Evolutionary conservation across 495 filamentous ascomycete genomes (phyloP), one percentile per base, ranked within the genome.

Genomic region (Penicillium paradoxum): DNA sequence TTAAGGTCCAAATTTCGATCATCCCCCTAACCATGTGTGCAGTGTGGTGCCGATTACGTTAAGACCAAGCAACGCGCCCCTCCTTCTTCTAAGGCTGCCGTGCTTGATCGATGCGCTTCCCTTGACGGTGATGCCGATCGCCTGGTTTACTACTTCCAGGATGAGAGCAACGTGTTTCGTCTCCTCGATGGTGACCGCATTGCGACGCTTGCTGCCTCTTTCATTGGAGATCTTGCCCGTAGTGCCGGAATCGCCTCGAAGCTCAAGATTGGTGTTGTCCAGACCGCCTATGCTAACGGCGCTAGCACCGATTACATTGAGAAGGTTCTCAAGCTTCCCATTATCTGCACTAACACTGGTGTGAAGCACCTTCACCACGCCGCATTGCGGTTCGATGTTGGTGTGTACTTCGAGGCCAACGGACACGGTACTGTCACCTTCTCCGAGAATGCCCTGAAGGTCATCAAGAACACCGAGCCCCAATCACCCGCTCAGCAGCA

Each of bases 321-420:
- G 51, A 85, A 93, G 63, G 85, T 87, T 51, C 81, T 98, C 22
- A 89, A 90, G 60, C 83, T 98, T 21, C 90, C 90, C 17, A 89
- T 93, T 18, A 83, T 92, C 49, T 97, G 89, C 79, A 97, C 93
- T 11, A 83, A 89, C 38, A 98, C 93, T 2, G 93, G 93, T 62
- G 95, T 98, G 39, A 98, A 98, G 77, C 85, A 95, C 66, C 86
- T 98, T 36, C 93, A 98, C 72, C 95, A 97, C 64, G 93, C 89
- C 14, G 93, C 93, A 25, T 80, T 87, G 48, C 86, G 85, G 19
- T 95, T 90, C 59, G 95, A 97, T 63, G 84, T 96, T 45, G 93
- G 93, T 37, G 90, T 97, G 47, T 98, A 98, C 72, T 98, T 98
- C 62, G 93, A 98, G 72, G 93, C 93, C 44, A 98, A 98, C 63